Conservation (phyloP, 345 rosid species). For the Brassica juncea region DNA sequence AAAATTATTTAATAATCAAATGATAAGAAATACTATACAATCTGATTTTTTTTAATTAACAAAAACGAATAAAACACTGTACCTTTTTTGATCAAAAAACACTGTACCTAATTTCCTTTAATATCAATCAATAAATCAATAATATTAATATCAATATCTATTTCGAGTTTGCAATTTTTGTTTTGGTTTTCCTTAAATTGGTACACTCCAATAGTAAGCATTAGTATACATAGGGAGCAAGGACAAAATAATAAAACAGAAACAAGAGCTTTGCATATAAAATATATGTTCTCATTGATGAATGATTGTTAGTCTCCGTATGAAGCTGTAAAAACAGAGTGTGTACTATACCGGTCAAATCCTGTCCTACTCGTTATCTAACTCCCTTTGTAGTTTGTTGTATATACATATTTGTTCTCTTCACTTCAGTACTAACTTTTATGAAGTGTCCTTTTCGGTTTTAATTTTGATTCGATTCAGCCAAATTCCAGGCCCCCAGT, state of each 20-base stretch:
- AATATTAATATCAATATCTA: background rate
- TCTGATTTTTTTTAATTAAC: background rate
- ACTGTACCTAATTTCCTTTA: background rate
- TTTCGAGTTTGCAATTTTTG: background rate
- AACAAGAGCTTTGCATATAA: background rate
- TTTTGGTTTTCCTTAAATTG: background rate
- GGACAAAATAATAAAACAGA: background rate
- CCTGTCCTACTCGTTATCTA: conserved; percentile 25
- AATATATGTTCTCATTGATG: conserved; percentile 30
- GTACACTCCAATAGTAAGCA: conserved; percentile 1
- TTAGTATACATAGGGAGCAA: conserved; percentile 1
- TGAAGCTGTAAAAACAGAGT: conserved; percentile 23
- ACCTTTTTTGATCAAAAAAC: no score
- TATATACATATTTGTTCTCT: background rate
- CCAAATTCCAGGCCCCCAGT: background rate
- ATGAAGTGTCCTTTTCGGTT: conserved; percentile 25
- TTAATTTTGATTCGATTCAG: background rate
- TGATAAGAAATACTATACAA: background rate
- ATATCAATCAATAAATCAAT: background rate
- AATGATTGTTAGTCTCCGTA: conserved; percentile 33
- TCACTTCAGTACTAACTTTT: background rate
- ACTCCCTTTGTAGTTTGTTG: conserved; percentile 4
- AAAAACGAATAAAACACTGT: background rate
- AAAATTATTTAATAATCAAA: background rate
- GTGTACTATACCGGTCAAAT: conserved; percentile 39